Base-by-base conservation (phyloP, 1,139 yeast genomes). In the Saccharomyces pastorianus region DNA sequence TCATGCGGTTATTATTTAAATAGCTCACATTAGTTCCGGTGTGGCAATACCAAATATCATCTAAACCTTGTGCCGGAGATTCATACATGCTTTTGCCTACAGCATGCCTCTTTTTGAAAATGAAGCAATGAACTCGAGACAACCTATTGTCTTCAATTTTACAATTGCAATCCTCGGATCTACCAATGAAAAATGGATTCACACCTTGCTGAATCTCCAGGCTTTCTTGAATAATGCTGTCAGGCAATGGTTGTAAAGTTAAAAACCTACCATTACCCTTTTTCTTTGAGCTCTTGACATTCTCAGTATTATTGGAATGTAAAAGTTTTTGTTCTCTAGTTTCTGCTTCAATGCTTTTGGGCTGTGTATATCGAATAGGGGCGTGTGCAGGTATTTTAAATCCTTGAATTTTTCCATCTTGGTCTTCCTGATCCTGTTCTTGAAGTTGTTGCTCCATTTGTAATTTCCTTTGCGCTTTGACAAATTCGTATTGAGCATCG, bases 1-100 rank as follows among this genome's bases (percentile, higher is more conserved):
- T 86, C 47, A 90, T 65, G 49, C 75, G 76, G 13, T 71, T 68
- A 4, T 79, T 79, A 64, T 90, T 88, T 8, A 90, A 78, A 59
- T 75, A 80, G 65, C 96, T 88, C 1, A 88, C 85, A 67, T 90
- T 90, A 0, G 95, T 82, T 52, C 95, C 86, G 57, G 77, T 80
- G 64, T 88, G 96, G 47, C 87, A 71, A 20, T 90, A 72, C 96
- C 96, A 89, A n/a, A 88, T 74, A 64, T 84, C 90, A 55, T 84
- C 88, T 3, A 80, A 71, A 56, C 84, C 82, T 56, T 80, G 76
- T 0, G 88, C 88, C 0, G 88, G 88, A 14, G 85, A 80, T 62
- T 83, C 87, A 61, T 73, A 80, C 8, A 82, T 76, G 46, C 84
- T 79, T 46, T 73, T 73, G 3, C 76, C 74, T 8, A 79, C 77